Evolutionary conservation across 306 rosid species (phyloP).

Genomic region (Sindora glabra): DNA sequence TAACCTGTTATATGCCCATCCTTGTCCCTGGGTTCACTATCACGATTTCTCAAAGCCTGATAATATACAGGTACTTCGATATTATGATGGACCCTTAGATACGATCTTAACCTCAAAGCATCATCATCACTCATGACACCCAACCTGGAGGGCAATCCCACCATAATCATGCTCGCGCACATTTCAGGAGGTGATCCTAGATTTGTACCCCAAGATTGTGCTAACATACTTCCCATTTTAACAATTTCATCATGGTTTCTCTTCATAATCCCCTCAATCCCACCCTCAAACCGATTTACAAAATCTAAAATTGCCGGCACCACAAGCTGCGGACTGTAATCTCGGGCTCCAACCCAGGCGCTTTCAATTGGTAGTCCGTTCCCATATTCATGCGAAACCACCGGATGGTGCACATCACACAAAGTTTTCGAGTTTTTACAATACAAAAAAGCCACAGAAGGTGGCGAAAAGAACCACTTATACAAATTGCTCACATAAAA

Average conservation of each 20-base stretch:
- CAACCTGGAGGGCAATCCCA: slow-evolving; percentile 53
- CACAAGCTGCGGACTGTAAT: slow-evolving; percentile 54
- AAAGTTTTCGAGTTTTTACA: slow-evolving; percentile 13
- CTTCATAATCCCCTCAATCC: slow-evolving; percentile 50
- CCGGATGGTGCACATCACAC: slow-evolving; percentile 38
- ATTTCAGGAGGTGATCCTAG: slow-evolving; percentile 49
- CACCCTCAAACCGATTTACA: slow-evolving; percentile 51
- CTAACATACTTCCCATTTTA: slow-evolving; percentile 47
- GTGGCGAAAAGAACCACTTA: slow-evolving; percentile 57
- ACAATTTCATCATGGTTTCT: slow-evolving; percentile 50
- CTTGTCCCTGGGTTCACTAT: slow-evolving; percentile 40
- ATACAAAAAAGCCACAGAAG: slow-evolving; percentile 46
- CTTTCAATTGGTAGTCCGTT: slow-evolving; percentile 51
- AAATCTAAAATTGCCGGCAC: slow-evolving; percentile 49
- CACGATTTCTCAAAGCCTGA: slow-evolving; percentile 20
- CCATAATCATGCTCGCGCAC: slow-evolving; percentile 66
- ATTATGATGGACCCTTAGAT: slow-evolving; percentile 34
- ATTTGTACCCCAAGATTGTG: slow-evolving; percentile 47
- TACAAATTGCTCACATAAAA: slow-evolving; percentile 53
- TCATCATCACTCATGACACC: slow-evolving; percentile 40
- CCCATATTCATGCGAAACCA: slow-evolving; percentile 50
- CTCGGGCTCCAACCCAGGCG: slow-evolving; percentile 59
- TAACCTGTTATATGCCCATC: slow-evolving; percentile 49
- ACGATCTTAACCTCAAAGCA: slow-evolving; percentile 40
- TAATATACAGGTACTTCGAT: slow-evolving; percentile 47